Conservation (phyloP, 2,329 filamentous ascomycete species). For the Orbilia brochopaga region DNA sequence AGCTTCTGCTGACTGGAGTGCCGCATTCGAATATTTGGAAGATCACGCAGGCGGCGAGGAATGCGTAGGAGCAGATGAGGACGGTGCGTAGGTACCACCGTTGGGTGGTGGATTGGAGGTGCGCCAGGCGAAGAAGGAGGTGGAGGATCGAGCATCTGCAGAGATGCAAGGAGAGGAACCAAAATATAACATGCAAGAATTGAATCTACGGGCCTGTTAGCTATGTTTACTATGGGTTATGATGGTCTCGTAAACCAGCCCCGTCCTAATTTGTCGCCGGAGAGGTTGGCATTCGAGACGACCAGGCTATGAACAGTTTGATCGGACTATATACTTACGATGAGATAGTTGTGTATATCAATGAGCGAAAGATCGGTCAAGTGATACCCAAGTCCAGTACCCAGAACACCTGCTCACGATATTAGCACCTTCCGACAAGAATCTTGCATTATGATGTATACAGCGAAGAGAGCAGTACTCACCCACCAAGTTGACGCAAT, state of each 20-base stretch:
- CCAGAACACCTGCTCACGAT: slow-evolving; percentile 14
- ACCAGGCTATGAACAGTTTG: no score
- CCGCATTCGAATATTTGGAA: slow-evolving; percentile 42
- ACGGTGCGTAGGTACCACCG: slow-evolving; percentile 30
- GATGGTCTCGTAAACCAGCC: no score
- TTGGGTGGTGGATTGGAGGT: slow-evolving; percentile 29
- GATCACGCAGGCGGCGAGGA: slow-evolving; percentile 25
- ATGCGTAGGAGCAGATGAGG: slow-evolving; percentile 24
- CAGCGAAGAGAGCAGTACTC: slow-evolving; percentile 5
- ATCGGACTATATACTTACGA: slow-evolving; percentile 36
- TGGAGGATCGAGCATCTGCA: slow-evolving; percentile 45
- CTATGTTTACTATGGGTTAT: no score
- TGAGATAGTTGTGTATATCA: slow-evolving; percentile 38
- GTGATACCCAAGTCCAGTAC: slow-evolving; percentile 38
- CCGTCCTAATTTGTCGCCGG: no score
- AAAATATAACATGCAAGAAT: slow-evolving; percentile 47
- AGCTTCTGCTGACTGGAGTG: slow-evolving; percentile 11
- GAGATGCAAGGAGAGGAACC: slow-evolving; percentile 32
- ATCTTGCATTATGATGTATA: background rate
- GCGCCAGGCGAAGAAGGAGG: slow-evolving; percentile 32
- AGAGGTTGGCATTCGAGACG: no score
- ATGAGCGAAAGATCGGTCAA: slow-evolving; percentile 34
- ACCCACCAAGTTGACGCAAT: slow-evolving; percentile 42
- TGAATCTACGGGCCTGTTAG: slow-evolving; percentile 40
- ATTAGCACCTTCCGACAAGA: no score